Conservation (phyloP, 2,329 filamentous ascomycete genomes). For the Claviceps arundinis region DNA sequence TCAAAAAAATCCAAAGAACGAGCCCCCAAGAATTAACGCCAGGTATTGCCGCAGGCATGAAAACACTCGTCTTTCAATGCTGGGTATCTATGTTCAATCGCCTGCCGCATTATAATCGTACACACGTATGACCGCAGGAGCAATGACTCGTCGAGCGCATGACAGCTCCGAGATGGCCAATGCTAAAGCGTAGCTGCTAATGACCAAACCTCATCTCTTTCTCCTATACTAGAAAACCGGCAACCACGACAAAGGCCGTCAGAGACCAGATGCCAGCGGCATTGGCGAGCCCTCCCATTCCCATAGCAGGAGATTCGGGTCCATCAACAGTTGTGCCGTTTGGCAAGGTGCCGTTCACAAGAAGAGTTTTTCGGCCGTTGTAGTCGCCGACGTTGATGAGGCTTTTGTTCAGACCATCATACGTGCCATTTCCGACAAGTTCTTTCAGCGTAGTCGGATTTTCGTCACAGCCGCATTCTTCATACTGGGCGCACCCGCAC, state of each 20-base stretch:
- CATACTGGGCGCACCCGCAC: constrained; percentile 37
- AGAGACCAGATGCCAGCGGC: constrained; percentile 38
- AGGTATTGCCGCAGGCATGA: neutral
- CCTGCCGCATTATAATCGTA: neutral
- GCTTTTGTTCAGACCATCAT: constrained; percentile 43
- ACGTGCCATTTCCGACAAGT: constrained; percentile 53
- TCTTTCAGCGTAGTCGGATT: constrained; percentile 42
- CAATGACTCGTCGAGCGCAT: neutral
- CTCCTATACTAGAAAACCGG: constrained; percentile 29
- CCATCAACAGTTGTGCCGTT: constrained; percentile 44
- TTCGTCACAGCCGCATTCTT: constrained; percentile 54
- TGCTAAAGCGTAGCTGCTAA: neutral
- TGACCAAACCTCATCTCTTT: neutral
- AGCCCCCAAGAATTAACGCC: neutral
- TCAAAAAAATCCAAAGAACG: too few relatives aligned
- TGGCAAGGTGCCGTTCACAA: constrained; percentile 64
- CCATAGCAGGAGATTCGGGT: constrained; percentile 19
- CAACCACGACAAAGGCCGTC: constrained; percentile 27
- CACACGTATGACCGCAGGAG: neutral
- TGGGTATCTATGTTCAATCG: neutral
- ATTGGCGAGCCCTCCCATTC: constrained; percentile 21
- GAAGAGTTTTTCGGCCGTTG: constrained; percentile 36
- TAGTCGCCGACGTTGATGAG: constrained; percentile 43
- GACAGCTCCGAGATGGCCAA: neutral
- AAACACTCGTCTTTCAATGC: neutral